These are phyloP conservation scores for Crassisporium funariophilum DNA, from an alignment of 768 basidiomycete species.

Conservation along the genomic window DNA sequence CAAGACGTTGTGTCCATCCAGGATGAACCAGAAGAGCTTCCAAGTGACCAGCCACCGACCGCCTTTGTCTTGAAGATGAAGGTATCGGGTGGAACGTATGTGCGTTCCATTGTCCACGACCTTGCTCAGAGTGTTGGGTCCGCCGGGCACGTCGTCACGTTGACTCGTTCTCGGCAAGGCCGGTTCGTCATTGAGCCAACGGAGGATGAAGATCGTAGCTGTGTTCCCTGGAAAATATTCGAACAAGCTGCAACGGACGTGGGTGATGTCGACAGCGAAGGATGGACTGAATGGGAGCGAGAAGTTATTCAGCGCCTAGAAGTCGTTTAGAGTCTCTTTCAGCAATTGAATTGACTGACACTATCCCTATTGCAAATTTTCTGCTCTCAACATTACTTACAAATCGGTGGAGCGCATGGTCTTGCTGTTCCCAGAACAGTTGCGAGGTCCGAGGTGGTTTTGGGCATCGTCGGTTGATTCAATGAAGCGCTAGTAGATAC, in stretches of 20 bases:
- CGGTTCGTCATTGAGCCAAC: constrained; percentile 59
- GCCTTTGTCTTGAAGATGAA: constrained; percentile 90
- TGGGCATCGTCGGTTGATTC: too few species aligned
- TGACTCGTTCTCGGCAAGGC: constrained; percentile 89
- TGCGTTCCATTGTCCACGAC: constrained; percentile 94
- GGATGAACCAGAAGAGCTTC: constrained; percentile 38
- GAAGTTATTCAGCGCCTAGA: constrained; percentile 71
- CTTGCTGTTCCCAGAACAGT: not conserved
- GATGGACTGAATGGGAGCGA: constrained; percentile 81
- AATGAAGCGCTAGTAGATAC: too few species aligned
- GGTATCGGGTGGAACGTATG: constrained; percentile 96
- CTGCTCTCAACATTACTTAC: too few species aligned
- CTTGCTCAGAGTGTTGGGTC: constrained; percentile 81
- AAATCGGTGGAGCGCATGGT: not conserved
- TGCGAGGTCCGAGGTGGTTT: not conserved
- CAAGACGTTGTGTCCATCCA: constrained; percentile 41
- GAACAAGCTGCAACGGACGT: constrained; percentile 54
- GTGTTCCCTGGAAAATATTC: constrained; percentile 78
- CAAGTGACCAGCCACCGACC: constrained; percentile 50
- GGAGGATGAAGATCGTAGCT: constrained; percentile 57
- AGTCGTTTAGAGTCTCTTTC: constrained; percentile 41
- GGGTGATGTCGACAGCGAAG: constrained; percentile 65
- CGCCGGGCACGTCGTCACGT: constrained; percentile 90
- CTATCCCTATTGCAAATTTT: too few species aligned
- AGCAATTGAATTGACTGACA: too few species aligned